Base-by-base conservation (phyloP, 1,284 basidiomycete genomes). In the Apiotrichum brassicae region DNA sequence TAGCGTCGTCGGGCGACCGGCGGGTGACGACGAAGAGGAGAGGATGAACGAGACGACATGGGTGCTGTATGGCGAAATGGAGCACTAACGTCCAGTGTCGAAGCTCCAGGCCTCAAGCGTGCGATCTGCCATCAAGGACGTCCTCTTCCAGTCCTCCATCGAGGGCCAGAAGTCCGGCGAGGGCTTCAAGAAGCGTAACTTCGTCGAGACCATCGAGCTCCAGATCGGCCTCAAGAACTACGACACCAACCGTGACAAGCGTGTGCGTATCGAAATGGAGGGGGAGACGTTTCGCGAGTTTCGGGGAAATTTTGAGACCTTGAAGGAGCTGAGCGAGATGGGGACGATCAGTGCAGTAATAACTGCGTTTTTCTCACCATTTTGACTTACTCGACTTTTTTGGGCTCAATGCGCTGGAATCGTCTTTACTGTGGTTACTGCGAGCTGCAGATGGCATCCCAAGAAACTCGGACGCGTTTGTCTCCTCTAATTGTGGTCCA, bases 151-250 rank as follows among this genome's bases (percentile, higher is more conserved):
- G 38, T 81, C 89, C 66, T 70, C 68, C 51, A 60, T 71, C 48
- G 68, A 67, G 46, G 60, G 59, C 54, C 64, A 66, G 62, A 68
- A 69, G 59, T 68, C 70, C 51, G 72, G 70, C 47, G 63, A 63
- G 52, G 73, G 73, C 28, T 30, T 30, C 43, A 76, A 58, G 86
- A 91, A 70, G 75, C 79, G 48, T 72, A 81, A 75, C 22, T 92
- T 83, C 71, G 40, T 41, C 69, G 66, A 77, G 43, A 95, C 92
- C 58, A 84, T 94, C 73, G 92, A 97, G 76, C 82, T 97, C 66
- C 92, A 95, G 76, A 90, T 95, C 68, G 92, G 92, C 66, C 82
- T 97, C 72, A 97, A 97, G 82, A 94, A 94, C 82, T 95, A 95
- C 80, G 91, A 95, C 76, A 20, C 43, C 22, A 16, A 22, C 14